Evolutionary conservation across 2,329 filamentous ascomycete genomes (phyloP).

Genomic region (Arthrobotrys megalospora): DNA sequence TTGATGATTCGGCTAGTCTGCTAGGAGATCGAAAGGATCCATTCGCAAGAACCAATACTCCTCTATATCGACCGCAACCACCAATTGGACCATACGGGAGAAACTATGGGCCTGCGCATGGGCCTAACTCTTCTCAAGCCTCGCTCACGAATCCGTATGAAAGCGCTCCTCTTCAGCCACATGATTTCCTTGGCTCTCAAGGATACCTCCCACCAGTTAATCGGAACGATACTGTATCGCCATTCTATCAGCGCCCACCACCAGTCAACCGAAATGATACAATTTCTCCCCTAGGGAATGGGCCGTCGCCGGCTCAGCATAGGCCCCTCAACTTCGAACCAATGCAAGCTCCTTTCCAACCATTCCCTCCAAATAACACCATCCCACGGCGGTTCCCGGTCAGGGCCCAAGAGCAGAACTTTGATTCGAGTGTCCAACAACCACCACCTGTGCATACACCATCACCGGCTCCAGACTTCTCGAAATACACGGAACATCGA

Average conservation of each 20-base stretch:
- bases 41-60: constrained; percentile 50
- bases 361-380: constrained; percentile 22
- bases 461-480: constrained; percentile 46
- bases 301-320: constrained; percentile 28
- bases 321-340: constrained; percentile 41
- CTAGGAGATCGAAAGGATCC: constrained; percentile 48
- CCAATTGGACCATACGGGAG: constrained; percentile 48
- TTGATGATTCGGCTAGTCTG: constrained; percentile 43
- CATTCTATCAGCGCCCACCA: constrained; percentile 50
- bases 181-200: constrained; percentile 51
- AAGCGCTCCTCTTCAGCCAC: constrained; percentile 46
- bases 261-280: constrained; percentile 53
- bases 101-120: constrained; percentile 24
- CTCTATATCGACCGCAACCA: constrained; percentile 46
- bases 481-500: constrained; percentile 50
- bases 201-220: constrained; percentile 45
- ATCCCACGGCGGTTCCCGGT: constrained; percentile 47
- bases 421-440: constrained; percentile 18
- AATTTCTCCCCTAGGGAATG: constrained; percentile 38
- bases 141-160: constrained; percentile 58
- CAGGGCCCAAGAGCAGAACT: constrained; percentile 48
- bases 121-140: constrained; percentile 44
- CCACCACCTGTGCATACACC: constrained; percentile 30
- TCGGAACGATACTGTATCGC: constrained; percentile 51
- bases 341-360: constrained; percentile 35